Evolutionary conservation across 306 rosid species (phyloP), one percentile per base, ranked within the genome.

Genomic region (Benincasa hispida): DNA sequence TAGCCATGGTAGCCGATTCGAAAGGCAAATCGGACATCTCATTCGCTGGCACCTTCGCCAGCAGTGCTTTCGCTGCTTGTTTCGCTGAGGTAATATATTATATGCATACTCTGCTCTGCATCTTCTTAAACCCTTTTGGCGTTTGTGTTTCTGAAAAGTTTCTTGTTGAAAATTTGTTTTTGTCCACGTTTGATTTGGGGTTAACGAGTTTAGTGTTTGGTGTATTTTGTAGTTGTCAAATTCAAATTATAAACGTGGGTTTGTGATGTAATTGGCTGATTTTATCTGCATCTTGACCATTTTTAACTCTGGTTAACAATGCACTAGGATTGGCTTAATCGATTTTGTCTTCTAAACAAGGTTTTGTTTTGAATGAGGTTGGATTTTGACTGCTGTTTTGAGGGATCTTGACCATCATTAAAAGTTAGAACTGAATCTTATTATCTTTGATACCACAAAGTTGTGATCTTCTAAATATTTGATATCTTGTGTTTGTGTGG

Each of bases 1-100:
- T 63, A 79, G 80, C 84, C 51, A 87, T 89, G 91, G 91, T 87
- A 69, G 90, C 72, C 8, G 90, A 83, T 83, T 79, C 77, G 76
- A 84, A 75, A 37, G 61, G 84, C 35, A 89, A 85, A 48, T 86
- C 91, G 41, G 87, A 87, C 68, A 87, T 89, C 79, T 89, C 94
- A 18, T 86, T 89, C 51, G 90, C 86, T 17, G 90, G 90, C 66
- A 83, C 78, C 4, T 89, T 81, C 58, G 89, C 88, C 53, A 83
- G 88, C 61, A 86, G 94, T 66, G 91, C 91, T 77, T 89, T 89
- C 65, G 84, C 94, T 61, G 91, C 94, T 76, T 89, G 86, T 84
- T 78, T 86, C 47, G 94, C 94, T 0, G 94, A 89, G 91, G 93
- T 86, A 14, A 27, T 73, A 5, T 19, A 10, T 32, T 25, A 3